Percentiles rank a stretch among this genome's conserved stretches.
Evolutionary conservation across 192 early-diverging fungal genomes (phyloP).

Genomic region (Kickxella alabastrina): DNA sequence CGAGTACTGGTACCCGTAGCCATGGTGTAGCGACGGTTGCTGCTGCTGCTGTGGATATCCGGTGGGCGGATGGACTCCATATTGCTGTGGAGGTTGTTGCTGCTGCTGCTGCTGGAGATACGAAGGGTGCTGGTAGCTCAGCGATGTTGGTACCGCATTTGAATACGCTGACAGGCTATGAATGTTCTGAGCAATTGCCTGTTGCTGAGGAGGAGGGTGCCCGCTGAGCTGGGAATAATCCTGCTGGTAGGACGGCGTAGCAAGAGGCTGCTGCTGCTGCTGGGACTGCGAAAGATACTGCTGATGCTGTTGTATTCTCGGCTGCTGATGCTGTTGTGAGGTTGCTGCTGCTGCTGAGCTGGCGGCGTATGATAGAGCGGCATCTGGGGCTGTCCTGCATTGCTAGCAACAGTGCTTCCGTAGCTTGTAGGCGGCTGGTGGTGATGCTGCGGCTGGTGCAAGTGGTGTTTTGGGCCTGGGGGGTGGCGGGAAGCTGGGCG

Average conservation of each 20-base stretch:
- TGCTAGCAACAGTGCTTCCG: conserved; percentile 16
- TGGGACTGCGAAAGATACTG: background rate
- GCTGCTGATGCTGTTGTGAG: conserved; percentile 1
- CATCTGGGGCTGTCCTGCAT: conserved; percentile 8
- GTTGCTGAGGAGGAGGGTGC: background rate
- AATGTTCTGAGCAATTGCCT: background rate
- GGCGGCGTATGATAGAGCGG: conserved; percentile 15
- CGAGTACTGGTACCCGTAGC: conserved; percentile 31
- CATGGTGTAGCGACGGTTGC: conserved; percentile 11
- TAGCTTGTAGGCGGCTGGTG: conserved; percentile 15
- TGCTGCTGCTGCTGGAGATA: conserved; percentile 18
- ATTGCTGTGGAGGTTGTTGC: conserved; percentile 9
- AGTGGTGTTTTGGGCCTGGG: conserved; percentile 15
- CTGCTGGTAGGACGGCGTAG: conserved; percentile 7
- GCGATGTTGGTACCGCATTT: conserved; percentile 6
- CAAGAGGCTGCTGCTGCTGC: conserved; percentile 3
- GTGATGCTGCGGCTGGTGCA: conserved; percentile 14
- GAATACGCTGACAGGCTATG: conserved; percentile 1
- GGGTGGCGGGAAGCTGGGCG: conserved; percentile 22
- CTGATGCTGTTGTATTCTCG: background rate
- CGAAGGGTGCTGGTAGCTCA: conserved; percentile 22
- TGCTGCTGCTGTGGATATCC: conserved; percentile 20
- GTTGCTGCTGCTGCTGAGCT: conserved; percentile 6
- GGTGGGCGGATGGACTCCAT: background rate
- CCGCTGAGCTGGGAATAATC: conserved; percentile 5